Base-by-base conservation (phyloP, 805 yeast species). In the Zygotorulaspora danielsina region DNA sequence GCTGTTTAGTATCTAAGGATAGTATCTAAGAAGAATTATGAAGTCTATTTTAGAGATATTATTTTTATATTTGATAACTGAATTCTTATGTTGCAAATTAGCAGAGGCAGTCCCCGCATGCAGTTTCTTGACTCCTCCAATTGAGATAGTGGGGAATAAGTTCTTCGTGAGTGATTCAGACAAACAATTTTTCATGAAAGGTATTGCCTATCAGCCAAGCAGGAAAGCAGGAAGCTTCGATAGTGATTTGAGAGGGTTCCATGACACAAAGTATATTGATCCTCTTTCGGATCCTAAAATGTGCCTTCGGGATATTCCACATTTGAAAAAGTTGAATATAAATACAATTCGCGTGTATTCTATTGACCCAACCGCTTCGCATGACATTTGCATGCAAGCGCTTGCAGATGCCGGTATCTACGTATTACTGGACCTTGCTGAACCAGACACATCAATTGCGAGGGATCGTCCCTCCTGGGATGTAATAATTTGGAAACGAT, bases 281-380 rank as follows among this genome's bases (percentile, higher is more conserved):
- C 95, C 97, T 1, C 69, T 90, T 53, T 83, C 87, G 4, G 84
- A 85, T 55, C 66, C 71, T 9, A 65, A 59, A 2, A 67, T 80
- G 2, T 90, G 97, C 66, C 61, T 77, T 48, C 73, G 97, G 56
- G 97, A 90, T 55, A 71, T 89, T 44, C 86, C 88, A n/a, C 81
- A 81, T 58, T 70, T 88, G 43, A 62, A 66, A 42, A 71, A 79
- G 44, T 71, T 89, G 36, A 75, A 77, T 38, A 75, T 93, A 39
- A 90, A 90, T 61, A 78, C 83, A 8, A 69, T 90, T 41, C 75
- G 97, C 56, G 94, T 90, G 2, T 90, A 89, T 57, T 87, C 95
- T 27, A 75, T 90, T 37, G 81, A 89, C 65, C 80, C 90, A 12
- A 63, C 73, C 1, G 66, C 70, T 43, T 70, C 78, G 55, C 97